phyloP scores from a whole-genome alignment of 2,329 filamentous ascomycete genomes.

The Claviceps pazoutovae region DNA sequence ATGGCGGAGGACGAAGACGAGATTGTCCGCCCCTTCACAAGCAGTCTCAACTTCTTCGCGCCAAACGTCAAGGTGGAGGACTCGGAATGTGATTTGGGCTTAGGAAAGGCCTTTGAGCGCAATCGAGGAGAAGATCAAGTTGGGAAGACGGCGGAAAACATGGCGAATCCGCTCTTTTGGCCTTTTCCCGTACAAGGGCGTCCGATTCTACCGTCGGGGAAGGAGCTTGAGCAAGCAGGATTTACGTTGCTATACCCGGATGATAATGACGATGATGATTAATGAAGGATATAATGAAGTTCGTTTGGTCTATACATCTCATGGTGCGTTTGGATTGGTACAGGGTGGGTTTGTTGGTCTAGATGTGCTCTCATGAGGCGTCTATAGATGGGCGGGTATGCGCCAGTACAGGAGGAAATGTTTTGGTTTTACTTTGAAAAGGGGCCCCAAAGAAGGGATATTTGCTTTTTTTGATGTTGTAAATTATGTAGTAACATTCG shows the following conservation, averaged over 20 bases:
- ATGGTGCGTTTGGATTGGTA: neutral
- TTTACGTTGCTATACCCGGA: conserved; percentile 25
- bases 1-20: conserved; percentile 24
- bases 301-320: neutral
- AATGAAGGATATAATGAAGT: neutral
- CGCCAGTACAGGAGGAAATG: neutral
- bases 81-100: conserved; percentile 33
- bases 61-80: conserved; percentile 35
- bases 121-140: conserved; percentile 6
- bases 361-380: neutral
- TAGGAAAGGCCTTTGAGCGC: conserved; percentile 7
- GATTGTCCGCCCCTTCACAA: conserved; percentile 32
- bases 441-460: too few species aligned
- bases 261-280: neutral
- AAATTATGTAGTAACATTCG: too few species aligned
- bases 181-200: conserved; percentile 46
- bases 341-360: neutral
- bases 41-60: conserved; percentile 43
- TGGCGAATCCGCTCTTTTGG: conserved; percentile 45
- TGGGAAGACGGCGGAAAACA: conserved; percentile 19
- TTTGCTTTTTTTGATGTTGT: too few species aligned
- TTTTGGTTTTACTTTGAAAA: too few species aligned
- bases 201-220: conserved; percentile 35
- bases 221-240: conserved; percentile 35
- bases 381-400: neutral